Conservation (phyloP, 164 flowering plant genomes). For the Vitis amurensis region DNA sequence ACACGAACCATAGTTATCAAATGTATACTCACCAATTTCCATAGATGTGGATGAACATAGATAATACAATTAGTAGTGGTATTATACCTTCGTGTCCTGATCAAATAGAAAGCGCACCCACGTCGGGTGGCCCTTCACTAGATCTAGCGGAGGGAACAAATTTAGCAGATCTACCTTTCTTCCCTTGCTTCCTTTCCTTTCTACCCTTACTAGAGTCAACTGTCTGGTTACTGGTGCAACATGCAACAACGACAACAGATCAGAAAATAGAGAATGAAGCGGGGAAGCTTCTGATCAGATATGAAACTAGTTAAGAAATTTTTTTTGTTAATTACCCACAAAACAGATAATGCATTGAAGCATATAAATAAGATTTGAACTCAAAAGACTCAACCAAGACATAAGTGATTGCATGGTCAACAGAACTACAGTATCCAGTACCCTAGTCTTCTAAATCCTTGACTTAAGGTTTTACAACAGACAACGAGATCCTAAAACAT, state of each 20-base stretch:
- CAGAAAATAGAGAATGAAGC: too few relatives aligned
- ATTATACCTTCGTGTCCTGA: background rate
- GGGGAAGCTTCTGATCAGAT: too few relatives aligned
- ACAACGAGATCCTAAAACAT: background rate
- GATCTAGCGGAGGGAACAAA: conserved; percentile 20
- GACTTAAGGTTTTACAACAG: background rate
- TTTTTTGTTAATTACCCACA: background rate
- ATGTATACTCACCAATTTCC: background rate
- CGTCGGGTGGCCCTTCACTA: conserved; percentile 48
- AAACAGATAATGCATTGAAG: background rate
- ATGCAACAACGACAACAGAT: background rate
- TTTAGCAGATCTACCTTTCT: conserved; percentile 35
- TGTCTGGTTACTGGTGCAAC: conserved; percentile 39
- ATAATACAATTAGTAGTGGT: background rate
- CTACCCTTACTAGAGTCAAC: conserved; percentile 39
- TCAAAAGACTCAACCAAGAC: background rate
- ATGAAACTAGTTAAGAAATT: background rate
- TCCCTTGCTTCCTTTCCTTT: conserved; percentile 50
- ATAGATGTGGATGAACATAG: background rate
- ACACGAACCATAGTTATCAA: background rate
- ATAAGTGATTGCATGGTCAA: background rate
- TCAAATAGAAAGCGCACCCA: conserved; percentile 83
- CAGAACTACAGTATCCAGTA: background rate
- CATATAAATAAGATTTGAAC: background rate
- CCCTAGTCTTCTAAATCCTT: background rate